Conservation (phyloP, 345 rosid genomes). For the Citrus mangshanensis region DNA sequence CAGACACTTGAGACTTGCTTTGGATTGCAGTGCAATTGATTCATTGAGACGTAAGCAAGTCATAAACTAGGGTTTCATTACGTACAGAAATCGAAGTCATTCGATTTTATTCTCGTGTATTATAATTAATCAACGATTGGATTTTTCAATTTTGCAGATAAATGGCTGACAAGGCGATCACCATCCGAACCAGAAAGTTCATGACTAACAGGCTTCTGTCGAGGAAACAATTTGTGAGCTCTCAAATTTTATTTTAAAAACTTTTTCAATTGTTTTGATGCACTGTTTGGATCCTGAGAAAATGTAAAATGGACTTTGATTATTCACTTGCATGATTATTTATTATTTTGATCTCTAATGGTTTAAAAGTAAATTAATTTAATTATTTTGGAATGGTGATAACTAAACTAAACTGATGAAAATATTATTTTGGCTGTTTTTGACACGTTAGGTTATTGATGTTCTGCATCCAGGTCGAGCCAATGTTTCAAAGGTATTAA, state of each 20-base stretch:
- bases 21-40: too few relatives aligned
- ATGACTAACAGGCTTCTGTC: constrained; percentile 58
- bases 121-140: too few relatives aligned
- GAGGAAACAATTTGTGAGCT: constrained; percentile 50
- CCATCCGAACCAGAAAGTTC: constrained; percentile 50
- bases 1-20: too few relatives aligned
- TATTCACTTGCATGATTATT: too few relatives aligned
- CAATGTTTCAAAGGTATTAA: constrained; percentile 62
- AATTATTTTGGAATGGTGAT: too few relatives aligned
- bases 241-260: too few relatives aligned
- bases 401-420: neutral
- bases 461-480: constrained; percentile 74
- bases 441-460: constrained; percentile 47
- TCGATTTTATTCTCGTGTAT: too few relatives aligned
- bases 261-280: neutral
- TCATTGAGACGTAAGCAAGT: too few relatives aligned
- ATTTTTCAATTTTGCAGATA: neutral
- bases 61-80: too few relatives aligned
- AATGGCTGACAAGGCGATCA: constrained; percentile 57
- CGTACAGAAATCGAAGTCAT: too few relatives aligned
- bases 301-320: neutral
- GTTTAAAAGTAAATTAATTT: too few relatives aligned
- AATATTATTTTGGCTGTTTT: neutral
- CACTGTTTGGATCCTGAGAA: neutral
- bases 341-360: too few relatives aligned